phyloP scores from a whole-genome alignment of 352 stramenopile genomes.

The Phytophthora constricta region DNA sequence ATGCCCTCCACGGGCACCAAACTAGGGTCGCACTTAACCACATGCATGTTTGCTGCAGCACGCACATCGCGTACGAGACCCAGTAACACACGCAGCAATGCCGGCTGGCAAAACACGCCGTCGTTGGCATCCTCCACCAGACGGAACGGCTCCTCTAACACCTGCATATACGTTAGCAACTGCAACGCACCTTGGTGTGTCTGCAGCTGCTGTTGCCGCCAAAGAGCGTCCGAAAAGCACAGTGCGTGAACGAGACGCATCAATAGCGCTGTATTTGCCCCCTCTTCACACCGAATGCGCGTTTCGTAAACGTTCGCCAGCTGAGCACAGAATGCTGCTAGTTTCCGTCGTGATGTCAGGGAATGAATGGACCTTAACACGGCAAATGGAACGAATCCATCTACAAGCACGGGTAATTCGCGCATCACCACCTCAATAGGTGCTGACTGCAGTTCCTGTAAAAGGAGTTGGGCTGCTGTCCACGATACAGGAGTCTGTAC shows the following conservation, averaged over 20 bases:
- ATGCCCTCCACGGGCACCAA: constrained; percentile 35
- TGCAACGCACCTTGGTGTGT: constrained; percentile 22
- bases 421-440: constrained; percentile 40
- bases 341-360: constrained; percentile 14
- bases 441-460: constrained; percentile 42
- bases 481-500: constrained; percentile 30
- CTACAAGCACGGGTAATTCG: constrained; percentile 38
- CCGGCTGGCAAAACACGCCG: constrained; percentile 42
- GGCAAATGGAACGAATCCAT: constrained; percentile 44
- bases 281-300: constrained; percentile 36
- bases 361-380: constrained; percentile 26
- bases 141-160: constrained; percentile 63
- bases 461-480: constrained; percentile 30
- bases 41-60: constrained; percentile 48
- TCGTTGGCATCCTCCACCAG: constrained; percentile 53
- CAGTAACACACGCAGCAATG: constrained; percentile 51
- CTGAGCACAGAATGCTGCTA: constrained; percentile 43
- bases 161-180: constrained; percentile 51
- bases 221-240: constrained; percentile 52
- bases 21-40: constrained; percentile 49
- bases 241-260: constrained; percentile 55
- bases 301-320: constrained; percentile 45
- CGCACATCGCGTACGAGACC: constrained; percentile 48
- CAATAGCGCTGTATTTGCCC: constrained; percentile 29
- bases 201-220: constrained; percentile 42